A percentile compares a stretch with the other conserved stretches of the same genome.
Evolutionary conservation across 768 basidiomycete genomes (phyloP).

Genomic region (Podaxis rugospora): DNA sequence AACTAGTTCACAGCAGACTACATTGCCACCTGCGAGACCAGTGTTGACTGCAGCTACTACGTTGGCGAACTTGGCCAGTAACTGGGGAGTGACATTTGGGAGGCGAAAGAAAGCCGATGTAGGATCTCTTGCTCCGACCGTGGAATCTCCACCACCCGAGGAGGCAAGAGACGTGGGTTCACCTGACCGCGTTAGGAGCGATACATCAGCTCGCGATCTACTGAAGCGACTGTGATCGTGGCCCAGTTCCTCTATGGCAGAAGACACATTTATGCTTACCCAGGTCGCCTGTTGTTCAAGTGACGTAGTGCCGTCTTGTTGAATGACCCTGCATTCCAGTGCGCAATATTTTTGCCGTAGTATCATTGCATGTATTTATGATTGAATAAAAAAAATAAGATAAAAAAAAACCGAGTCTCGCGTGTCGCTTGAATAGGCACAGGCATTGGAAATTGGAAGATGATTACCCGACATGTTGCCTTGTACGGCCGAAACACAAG

Average conservation of each 20-base stretch:
- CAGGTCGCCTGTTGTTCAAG: neutral
- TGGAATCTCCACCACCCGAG: constrained; percentile 21
- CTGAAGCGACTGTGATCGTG: constrained; percentile 29
- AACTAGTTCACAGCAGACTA: constrained; percentile 22
- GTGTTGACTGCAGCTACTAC: constrained; percentile 44
- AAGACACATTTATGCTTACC: neutral
- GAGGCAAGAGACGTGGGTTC: neutral
- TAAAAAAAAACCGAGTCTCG: neutral
- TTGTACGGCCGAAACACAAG: neutral
- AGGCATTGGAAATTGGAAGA: neutral
- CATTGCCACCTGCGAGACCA: constrained; percentile 24
- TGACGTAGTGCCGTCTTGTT: neutral
- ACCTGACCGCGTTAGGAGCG: neutral
- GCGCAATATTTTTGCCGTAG: neutral
- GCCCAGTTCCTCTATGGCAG: constrained; percentile 1
- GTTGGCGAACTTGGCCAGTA: constrained; percentile 55
- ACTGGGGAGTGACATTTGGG: constrained; percentile 64
- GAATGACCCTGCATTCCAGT: neutral
- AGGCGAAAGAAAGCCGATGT: constrained; percentile 41
- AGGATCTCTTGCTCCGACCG: constrained; percentile 20
- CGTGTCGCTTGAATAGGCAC: neutral
- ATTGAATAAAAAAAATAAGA: neutral
- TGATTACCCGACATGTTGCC: neutral
- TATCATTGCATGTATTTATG: constrained; percentile 2
- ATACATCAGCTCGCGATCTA: constrained; percentile 36